Evolutionary conservation across 2,329 filamentous ascomycete genomes (phyloP).

Genomic region (Huntiella moniliformis): DNA sequence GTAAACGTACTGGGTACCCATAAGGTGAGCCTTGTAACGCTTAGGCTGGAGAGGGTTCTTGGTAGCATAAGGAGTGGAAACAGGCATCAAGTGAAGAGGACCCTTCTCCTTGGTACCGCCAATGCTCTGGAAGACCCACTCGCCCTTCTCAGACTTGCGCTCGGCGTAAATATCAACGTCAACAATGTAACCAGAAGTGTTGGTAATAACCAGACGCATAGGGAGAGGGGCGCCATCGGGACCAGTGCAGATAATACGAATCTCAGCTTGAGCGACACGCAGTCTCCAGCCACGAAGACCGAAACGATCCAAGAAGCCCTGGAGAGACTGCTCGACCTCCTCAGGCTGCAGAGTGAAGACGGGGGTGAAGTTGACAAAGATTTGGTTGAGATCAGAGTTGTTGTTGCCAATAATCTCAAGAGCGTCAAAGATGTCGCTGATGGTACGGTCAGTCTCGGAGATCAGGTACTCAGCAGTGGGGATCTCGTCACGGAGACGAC

Average conservation of each 20-base stretch:
- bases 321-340: constrained; percentile 83
- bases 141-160: constrained; percentile 92
- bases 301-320: constrained; percentile 90
- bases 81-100: constrained; percentile 80
- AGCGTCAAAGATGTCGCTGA: constrained; percentile 95
- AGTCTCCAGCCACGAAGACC: constrained; percentile 89
- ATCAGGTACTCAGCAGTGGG: constrained; percentile 97
- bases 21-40: constrained; percentile 96
- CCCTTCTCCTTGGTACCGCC: constrained; percentile 89
- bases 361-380: constrained; percentile 98
- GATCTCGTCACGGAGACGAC: constrained; percentile 88
- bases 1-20: constrained; percentile 98
- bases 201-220: constrained; percentile 88
- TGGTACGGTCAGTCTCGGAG: constrained; percentile 85
- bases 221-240: constrained; percentile 67
- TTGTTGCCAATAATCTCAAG: constrained; percentile 98
- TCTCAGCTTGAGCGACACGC: constrained; percentile 91
- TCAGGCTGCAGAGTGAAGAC: constrained; percentile 81
- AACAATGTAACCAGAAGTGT: constrained; percentile 95
- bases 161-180: constrained; percentile 96
- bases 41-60: constrained; percentile 98
- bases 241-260: constrained; percentile 95
- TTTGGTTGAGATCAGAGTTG: constrained; percentile 97
- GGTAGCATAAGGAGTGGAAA: constrained; percentile 83
- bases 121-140: constrained; percentile 97